Base-by-base conservation (phyloP, 495 filamentous ascomycete species). In the Xeromyces bisporus region DNA sequence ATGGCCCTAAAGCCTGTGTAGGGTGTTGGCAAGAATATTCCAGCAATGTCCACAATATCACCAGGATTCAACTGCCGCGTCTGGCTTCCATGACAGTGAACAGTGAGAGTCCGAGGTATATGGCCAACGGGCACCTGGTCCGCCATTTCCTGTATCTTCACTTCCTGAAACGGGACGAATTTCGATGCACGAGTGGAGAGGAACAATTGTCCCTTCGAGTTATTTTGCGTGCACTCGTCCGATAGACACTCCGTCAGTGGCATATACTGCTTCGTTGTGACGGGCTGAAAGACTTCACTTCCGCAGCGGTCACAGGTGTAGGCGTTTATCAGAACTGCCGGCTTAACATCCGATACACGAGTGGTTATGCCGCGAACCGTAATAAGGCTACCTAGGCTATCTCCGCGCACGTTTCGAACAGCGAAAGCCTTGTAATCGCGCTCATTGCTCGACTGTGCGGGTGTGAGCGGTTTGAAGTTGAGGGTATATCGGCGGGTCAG, bases 1-100 rank as follows among this genome's bases (percentile, higher is more conserved):
- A 97, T 92, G 3, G 91, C 89, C 46, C 89, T 78, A 67, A 96
- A 97, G 17, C 89, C 89, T 6, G 89, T 97, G 51, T 97, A 97
- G 1, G 89, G 89, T 1, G 84, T 96, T 6, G 89, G 89, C 10
- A 97, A 66, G 63, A 97, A 97, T 47, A 96, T 87, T 23, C 89
- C 89, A 3, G 77, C 80, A 40, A 93, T 66, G 49, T 97, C 91
- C 18, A 94, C 71, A 13, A 96, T 70, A 50, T 97, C 91, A 36
- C 89, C 89, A 2, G 89, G 89, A 50, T 81, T 94, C 41, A 96
- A 68, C 36, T 80, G 71, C 12, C 89, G 66, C 11, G 83, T 83
- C 14, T 87, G 65, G 37, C 66, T 76, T 32, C 91, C 91, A 45
- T 92, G 77, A 51, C 85, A 93, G 44, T 91, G 73, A 10, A 97